Conservation (phyloP, 2,329 filamentous ascomycete species). For the Leptographium lundbergii region DNA sequence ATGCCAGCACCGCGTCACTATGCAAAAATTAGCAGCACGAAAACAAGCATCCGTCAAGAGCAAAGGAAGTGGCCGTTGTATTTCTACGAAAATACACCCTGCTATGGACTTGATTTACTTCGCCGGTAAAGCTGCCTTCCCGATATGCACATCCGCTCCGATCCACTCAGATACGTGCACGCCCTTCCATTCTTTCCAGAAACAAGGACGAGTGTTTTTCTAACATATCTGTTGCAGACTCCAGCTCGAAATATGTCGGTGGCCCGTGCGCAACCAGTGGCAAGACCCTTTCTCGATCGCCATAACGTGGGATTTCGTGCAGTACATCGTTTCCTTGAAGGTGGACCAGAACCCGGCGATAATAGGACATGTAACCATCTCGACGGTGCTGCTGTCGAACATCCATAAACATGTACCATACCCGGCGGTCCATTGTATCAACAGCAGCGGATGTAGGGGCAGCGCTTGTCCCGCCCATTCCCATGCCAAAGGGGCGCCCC, state of each 20-base stretch:
- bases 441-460: not conserved
- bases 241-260: not conserved
- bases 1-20: too few relatives aligned
- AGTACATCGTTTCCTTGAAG: not conserved
- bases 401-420: not conserved
- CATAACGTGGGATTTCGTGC: not conserved
- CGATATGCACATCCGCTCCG: too few relatives aligned
- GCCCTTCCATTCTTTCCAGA: too few relatives aligned
- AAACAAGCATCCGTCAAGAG: too few relatives aligned
- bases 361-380: not conserved
- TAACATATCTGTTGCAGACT: not conserved
- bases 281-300: not conserved
- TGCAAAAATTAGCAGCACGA: too few relatives aligned
- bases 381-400: not conserved
- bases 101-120: too few relatives aligned
- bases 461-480: not conserved
- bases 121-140: too few relatives aligned
- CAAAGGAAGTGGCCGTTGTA: too few relatives aligned
- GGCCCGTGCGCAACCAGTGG: not conserved
- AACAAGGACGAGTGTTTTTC: too few relatives aligned
- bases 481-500: not conserved
- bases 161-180: too few relatives aligned
- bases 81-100: too few relatives aligned
- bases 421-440: not conserved
- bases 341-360: not conserved